phyloP scores from a whole-genome alignment of 2,329 filamentous ascomycete genomes.

The Stylonectria norvegica region DNA sequence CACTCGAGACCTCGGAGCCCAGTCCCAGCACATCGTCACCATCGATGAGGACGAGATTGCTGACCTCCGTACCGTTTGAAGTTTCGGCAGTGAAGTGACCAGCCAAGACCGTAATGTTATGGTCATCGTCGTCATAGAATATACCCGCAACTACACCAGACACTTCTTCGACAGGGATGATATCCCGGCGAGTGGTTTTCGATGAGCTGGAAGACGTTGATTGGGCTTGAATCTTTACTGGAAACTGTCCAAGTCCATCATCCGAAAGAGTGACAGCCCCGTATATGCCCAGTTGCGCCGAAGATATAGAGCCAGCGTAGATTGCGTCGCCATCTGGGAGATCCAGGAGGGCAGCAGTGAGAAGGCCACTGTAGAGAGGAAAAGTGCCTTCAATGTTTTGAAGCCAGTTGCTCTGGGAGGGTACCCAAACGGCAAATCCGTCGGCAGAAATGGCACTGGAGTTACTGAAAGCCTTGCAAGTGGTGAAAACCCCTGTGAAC shows the following conservation, averaged over 20 bases:
- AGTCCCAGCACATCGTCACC: slow-evolving; percentile 73
- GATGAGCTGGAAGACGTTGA: slow-evolving; percentile 31
- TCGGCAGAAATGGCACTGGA: slow-evolving; percentile 59
- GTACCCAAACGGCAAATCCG: slow-evolving; percentile 90
- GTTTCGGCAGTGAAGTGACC: slow-evolving; percentile 77
- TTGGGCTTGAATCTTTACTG: slow-evolving; percentile 50
- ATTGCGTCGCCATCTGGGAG: slow-evolving; percentile 62
- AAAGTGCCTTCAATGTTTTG: slow-evolving; percentile 67
- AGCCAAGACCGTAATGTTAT: slow-evolving; percentile 82
- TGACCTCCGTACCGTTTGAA: slow-evolving; percentile 65
- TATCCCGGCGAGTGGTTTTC: slow-evolving; percentile 46
- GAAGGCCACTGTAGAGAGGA: slow-evolving; percentile 66
- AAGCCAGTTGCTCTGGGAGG: slow-evolving; percentile 81
- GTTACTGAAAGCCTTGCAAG: slow-evolving; percentile 64
- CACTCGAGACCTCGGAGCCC: slow-evolving; percentile 59
- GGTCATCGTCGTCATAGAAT: slow-evolving; percentile 67
- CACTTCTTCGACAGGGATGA: slow-evolving; percentile 38
- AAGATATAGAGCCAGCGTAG: slow-evolving; percentile 79
- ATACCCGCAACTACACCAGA: slow-evolving; percentile 73
- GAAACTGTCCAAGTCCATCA: slow-evolving; percentile 51
- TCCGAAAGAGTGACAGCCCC: slow-evolving; percentile 66
- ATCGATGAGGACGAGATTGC: slow-evolving; percentile 82
- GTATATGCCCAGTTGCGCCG: slow-evolving; percentile 67
- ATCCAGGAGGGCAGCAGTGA: slow-evolving; percentile 67
- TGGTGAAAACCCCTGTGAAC: slow-evolving; percentile 75